Base-by-base conservation (phyloP, 2,329 filamentous ascomycete species). In the Arthrobotrys sinensis region DNA sequence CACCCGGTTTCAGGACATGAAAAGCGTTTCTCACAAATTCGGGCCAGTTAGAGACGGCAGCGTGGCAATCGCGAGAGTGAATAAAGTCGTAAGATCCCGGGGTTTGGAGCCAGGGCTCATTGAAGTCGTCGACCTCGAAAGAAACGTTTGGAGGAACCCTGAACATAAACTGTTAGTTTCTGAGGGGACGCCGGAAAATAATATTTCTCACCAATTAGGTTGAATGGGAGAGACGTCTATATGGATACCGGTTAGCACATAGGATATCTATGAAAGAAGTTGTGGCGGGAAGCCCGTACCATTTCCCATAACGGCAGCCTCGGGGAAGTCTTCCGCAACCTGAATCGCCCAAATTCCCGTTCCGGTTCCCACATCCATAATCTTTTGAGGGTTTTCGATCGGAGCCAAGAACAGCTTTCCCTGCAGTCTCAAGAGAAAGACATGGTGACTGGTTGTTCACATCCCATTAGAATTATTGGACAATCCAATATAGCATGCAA, bases 291-390 rank as follows among this genome's bases (percentile, higher is more conserved):
- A 14, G 1, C 36, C 11, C 46, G 16, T 79, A 79, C 76, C 76
- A 55, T 79, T 79, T 43, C 76, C 79, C 40, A 81, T 79, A n/a
- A 82, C 67, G 21, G 66, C 67, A 5, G 81, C 70, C 7, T 68
- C 62, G 1, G 81, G 80, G 16, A 80, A 81, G 6, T 78, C 75
- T 28, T 82, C 81, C 5, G 81, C 80, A 62, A 82, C 79, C 36
- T 83, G 82, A 72, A 89, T 86, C 1, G 88, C 88, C 89, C 89
- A 90, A 48, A 89, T 85, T 6, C 87, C 87, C 2, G 86, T 88
- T 12, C 87, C 87, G 0, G 87, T 88, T 2, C 87, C 87, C 16
- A 88, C 82, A 81, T 88, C 88, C 4, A 89, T 83, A 19, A 86
- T 85, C 21, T 84, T 83, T 45, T 83, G 83, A 0, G 85, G 84